Base-by-base conservation (phyloP, 2,329 filamentous ascomycete species). In the Colletotrichum musicola region DNA sequence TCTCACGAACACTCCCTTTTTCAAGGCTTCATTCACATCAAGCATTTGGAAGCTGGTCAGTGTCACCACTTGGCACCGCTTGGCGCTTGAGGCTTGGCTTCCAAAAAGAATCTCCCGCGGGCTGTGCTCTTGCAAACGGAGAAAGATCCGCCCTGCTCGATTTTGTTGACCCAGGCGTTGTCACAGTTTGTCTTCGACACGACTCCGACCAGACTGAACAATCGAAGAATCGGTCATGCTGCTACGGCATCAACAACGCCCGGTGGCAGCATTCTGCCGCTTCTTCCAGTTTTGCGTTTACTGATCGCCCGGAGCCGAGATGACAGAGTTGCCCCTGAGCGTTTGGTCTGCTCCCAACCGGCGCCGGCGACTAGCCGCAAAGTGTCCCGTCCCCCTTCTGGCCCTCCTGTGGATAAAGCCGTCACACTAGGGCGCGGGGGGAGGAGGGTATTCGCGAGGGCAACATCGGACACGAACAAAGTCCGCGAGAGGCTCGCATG, bases 271-370 rank as follows among this genome's bases (percentile, higher is more conserved):
- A 38, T 13, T 42, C 27, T 35, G 14, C 16, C 18, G 16, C 18
- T 2, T 59, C 27, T 22, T 20, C 12, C 13, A 9, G 4, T 30
- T 64, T 59, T 68, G 61, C 54, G 18, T 68, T 68, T 40, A 10
- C 6, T 49, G 27, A 54, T 44, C 47, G 30, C 40, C 54, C 40
- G 49, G 53, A 59, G 54, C 65, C 61, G 65, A 65, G 60, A 59
- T 38, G 14, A 68, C 22, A 64, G 16, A 65, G 61, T 65, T 68
- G 42, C 50, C 62, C 62, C 50, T 60, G 40, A 58, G 16, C 50
- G 14, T 65, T 65, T 40, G 16, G 30, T 47, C 49, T 54, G 12
- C 55, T 44, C 18, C 16, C 27, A 25, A 6, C 20, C 49, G 49
- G 55, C 54, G 55, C 40, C 54, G 30, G 35, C 30, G 30, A 35